phyloP scores from a whole-genome alignment of 805 yeast species.

The Yarrowia yakushimensis region DNA sequence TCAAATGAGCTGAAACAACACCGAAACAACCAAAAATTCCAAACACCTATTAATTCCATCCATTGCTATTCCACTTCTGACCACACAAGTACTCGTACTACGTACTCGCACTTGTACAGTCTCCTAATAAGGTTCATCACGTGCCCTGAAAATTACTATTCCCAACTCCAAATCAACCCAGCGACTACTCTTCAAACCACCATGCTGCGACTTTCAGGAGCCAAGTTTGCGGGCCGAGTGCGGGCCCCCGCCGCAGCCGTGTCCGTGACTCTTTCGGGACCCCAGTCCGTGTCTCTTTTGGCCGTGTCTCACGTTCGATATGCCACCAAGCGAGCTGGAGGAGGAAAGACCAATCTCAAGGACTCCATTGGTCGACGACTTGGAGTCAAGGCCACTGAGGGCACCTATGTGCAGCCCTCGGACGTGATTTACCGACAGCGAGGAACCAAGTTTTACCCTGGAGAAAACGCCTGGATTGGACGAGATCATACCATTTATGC shows the following conservation, averaged over 20 bases:
- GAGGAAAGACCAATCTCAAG: slow-evolving; percentile 89
- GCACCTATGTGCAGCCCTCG: slow-evolving; percentile 71
- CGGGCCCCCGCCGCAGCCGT: not conserved
- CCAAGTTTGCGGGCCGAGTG: not conserved
- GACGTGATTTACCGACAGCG: slow-evolving; percentile 89
- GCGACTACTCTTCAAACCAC: not conserved
- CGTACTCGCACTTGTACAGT: too few species aligned
- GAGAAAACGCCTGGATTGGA: slow-evolving; percentile 81
- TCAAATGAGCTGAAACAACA: too few species aligned
- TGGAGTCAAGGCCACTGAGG: slow-evolving; percentile 86
- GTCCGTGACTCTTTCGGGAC: not conserved
- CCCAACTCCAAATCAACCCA: too few species aligned
- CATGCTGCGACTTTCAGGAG: slow-evolving; percentile 23
- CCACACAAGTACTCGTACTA: too few species aligned
- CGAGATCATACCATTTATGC: slow-evolving; percentile 92
- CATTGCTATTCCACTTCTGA: too few species aligned
- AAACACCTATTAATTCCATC: too few species aligned
- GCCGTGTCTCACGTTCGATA: slow-evolving; percentile 52
- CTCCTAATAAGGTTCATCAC: too few species aligned
- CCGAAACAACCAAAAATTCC: too few species aligned
- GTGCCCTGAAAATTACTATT: slow-evolving; percentile 16
- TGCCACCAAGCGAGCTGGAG: slow-evolving; percentile 92
- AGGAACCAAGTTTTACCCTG: slow-evolving; percentile 93
- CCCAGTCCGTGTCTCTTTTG: slow-evolving; percentile 19
- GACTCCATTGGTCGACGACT: slow-evolving; percentile 94